Conservation (phyloP, 2,329 filamentous ascomycete species). For the Monosporascus sp. region DNA sequence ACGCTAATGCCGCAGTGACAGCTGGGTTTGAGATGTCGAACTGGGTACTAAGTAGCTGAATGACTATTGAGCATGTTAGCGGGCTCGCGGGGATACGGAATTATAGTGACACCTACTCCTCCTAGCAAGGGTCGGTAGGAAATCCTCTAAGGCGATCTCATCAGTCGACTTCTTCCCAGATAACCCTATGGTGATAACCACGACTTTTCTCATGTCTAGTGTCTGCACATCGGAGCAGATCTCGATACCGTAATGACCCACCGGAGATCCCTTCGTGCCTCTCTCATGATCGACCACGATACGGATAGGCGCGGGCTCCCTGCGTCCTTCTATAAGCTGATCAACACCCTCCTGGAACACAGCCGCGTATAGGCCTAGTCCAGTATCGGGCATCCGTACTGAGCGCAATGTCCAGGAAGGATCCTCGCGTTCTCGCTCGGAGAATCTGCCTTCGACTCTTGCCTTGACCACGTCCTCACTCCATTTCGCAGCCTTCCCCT, state of each 20-base stretch:
- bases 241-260: constrained; percentile 65
- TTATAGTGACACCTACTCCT: constrained; percentile 49
- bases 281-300: constrained; percentile 67
- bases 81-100: neutral
- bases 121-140: constrained; percentile 69
- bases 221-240: constrained; percentile 59
- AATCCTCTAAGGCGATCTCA: constrained; percentile 65
- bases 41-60: constrained; percentile 65
- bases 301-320: constrained; percentile 62
- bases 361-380: constrained; percentile 56
- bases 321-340: constrained; percentile 57
- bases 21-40: constrained; percentile 61
- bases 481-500: constrained; percentile 69
- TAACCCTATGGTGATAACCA: constrained; percentile 53
- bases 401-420: constrained; percentile 75
- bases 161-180: constrained; percentile 70
- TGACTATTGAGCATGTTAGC: constrained; percentile 48
- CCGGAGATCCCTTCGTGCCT: constrained; percentile 59
- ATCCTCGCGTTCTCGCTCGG: constrained; percentile 76
- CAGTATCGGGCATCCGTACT: constrained; percentile 55
- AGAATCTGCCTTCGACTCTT: constrained; percentile 76
- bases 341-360: constrained; percentile 66
- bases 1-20: constrained; percentile 64
- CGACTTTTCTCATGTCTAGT: constrained; percentile 45
- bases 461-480: constrained; percentile 85